Evolutionary conservation across 2,329 filamentous ascomycete genomes (phyloP).

Genomic region (Fusarium sororula): DNA sequence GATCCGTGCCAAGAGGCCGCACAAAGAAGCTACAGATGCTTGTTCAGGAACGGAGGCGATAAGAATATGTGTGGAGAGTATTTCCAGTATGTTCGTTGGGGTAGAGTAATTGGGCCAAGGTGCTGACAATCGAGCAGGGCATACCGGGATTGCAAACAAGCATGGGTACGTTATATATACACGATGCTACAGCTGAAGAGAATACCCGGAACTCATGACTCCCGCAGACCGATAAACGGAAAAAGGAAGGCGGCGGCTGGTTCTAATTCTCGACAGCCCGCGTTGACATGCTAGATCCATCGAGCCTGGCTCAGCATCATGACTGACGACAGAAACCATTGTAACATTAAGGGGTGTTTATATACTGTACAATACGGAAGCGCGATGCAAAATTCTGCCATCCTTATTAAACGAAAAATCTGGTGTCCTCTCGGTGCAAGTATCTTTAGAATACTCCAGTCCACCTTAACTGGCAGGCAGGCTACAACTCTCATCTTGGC

Average conservation of each 20-base stretch:
- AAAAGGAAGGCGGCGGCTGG: constrained; percentile 44
- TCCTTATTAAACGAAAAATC: not conserved
- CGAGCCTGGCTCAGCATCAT: not conserved
- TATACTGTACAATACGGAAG: constrained; percentile 20
- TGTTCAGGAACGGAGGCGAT: constrained; percentile 89
- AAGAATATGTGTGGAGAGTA: constrained; percentile 92
- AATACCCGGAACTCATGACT: not conserved
- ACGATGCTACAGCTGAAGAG: not conserved
- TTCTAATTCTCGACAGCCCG: constrained; percentile 12
- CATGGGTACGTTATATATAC: constrained; percentile 71
- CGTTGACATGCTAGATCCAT: not conserved
- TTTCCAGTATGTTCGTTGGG: constrained; percentile 76
- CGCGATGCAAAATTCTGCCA: not conserved
- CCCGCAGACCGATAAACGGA: constrained; percentile 46
- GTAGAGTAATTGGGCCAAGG: not conserved
- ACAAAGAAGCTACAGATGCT: constrained; percentile 82
- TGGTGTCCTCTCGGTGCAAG: not conserved
- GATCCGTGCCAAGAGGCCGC: constrained; percentile 97
- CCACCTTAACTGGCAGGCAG: not conserved
- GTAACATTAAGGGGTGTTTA: constrained; percentile 13
- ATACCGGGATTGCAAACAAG: constrained; percentile 93
- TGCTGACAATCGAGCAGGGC: constrained; percentile 65
- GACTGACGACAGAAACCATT: not conserved
- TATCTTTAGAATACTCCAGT: not conserved
- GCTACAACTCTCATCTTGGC: not conserved